Percentiles rank a stretch among this genome's conserved stretches.
Conservation (phyloP, 805 yeast genomes). For the Candida gorgasii region DNA sequence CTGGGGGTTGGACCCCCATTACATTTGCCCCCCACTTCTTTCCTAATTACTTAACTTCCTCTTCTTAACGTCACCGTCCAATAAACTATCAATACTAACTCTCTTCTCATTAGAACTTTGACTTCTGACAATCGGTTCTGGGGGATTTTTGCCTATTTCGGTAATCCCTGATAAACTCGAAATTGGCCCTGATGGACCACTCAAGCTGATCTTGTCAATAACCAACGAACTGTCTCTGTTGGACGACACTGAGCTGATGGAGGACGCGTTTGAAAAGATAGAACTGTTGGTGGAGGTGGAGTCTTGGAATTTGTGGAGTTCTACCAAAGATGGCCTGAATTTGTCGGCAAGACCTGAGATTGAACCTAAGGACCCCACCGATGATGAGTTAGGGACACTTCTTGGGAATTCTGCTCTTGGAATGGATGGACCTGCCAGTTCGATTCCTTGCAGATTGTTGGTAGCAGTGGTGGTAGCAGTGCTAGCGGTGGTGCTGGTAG, state of each 20-base stretch:
- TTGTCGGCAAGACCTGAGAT: conserved; percentile 22
- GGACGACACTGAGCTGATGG: conserved; percentile 33
- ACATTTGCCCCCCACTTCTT: background rate
- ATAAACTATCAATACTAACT: conserved; percentile 15
- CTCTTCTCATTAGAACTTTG: conserved; percentile 23
- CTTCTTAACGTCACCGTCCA: conserved; percentile 15
- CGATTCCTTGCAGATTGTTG: background rate
- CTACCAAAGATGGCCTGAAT: conserved; percentile 38
- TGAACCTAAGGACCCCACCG: background rate
- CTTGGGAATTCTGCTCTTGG: conserved; percentile 15
- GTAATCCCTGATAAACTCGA: background rate
- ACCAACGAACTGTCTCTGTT: conserved; percentile 15
- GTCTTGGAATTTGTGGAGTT: conserved; percentile 21
- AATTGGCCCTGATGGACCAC: conserved; percentile 1
- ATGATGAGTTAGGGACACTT: conserved; percentile 14
- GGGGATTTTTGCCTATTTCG: too few relatives aligned
- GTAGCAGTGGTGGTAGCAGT: background rate
- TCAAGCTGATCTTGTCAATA: background rate
- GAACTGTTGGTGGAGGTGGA: conserved; percentile 25
- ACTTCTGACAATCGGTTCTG: conserved; percentile 14
- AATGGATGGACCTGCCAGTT: conserved; percentile 1
- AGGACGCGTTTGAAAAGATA: conserved; percentile 37
- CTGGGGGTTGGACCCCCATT: background rate
- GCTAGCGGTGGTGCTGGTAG: background rate
- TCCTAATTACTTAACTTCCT: background rate